Evolutionary conservation across 1,284 basidiomycete genomes (phyloP), one percentile per base, ranked within the genome.

Genomic region (Malassezia pachydermatis): DNA sequence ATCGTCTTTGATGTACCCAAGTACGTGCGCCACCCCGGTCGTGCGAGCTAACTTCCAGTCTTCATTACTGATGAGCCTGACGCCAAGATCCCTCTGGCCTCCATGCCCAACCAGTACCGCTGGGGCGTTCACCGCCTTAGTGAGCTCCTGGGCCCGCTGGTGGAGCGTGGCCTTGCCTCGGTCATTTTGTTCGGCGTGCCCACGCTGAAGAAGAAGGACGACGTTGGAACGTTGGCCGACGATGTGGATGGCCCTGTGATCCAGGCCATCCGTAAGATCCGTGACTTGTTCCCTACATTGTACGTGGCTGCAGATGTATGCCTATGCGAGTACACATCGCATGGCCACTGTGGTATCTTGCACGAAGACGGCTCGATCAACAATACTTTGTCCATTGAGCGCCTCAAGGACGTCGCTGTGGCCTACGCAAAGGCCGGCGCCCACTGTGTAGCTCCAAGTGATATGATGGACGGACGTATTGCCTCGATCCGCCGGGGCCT

Each of bases 391-490:
- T 66, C 68, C 13, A 86, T 88, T 5, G 77, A 77, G 24, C 83
- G 92, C 47, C 84, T 98, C 49, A 88, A 88, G 0, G 78, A 94
- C 64, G 90, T 99, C 17, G 89, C 94, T 0, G 77, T 96, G 40
- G 82, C 80, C 61, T 99, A 99, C 62, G 92, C 92, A 2, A 78
- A 79, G 55, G 94, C 92, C 0, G 94, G 94, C 10, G 94, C 88
- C 0, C 88, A 98, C 73, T 92, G 89, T 66, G 92, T 99, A 51
- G 94, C 94, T 1, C 94, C 94, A 2, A 94, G 88, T 69, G 94
- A 98, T 73, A 99, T 99, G 94, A 98, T 98, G 90, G 94, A 99
- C 70, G 92, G 90, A 0, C 78, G 92, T 20, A 83, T 99, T 53
- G 81, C 80, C 50, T 81, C 82, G 8, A 98, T 99, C 75, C 98